Percentiles rank a stretch among this genome's conserved stretches.
phyloP scores from a whole-genome alignment of 306 rosid species.

The Herpetospermum pedunculosum region DNA sequence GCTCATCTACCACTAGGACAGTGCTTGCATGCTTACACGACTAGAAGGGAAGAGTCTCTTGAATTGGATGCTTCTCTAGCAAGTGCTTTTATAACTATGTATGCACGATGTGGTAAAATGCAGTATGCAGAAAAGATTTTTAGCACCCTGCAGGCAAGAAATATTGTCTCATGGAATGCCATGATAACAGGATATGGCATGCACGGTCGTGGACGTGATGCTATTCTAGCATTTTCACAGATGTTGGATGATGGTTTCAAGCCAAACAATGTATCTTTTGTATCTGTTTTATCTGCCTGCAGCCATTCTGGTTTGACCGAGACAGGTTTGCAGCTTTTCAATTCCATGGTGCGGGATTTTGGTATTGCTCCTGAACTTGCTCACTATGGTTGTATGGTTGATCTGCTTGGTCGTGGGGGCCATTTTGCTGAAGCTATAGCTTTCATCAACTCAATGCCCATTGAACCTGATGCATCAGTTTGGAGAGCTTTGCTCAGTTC shows the following conservation, averaged over 20 bases:
- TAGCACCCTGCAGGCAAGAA: slow-evolving; percentile 12
- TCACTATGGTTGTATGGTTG: slow-evolving; percentile 40
- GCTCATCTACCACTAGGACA: slow-evolving; percentile 27
- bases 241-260: slow-evolving; percentile 27
- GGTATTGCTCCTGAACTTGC: slow-evolving; percentile 27
- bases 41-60: slow-evolving; percentile 9
- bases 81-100: slow-evolving; percentile 29
- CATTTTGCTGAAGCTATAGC: slow-evolving; percentile 24
- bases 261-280: slow-evolving; percentile 25
- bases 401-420: slow-evolving; percentile 42
- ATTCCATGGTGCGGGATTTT: slow-evolving; percentile 25
- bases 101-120: slow-evolving; percentile 33
- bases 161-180: slow-evolving; percentile 35
- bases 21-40: slow-evolving; percentile 33
- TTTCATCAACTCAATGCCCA: slow-evolving; percentile 26
- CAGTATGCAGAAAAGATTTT: slow-evolving; percentile 30
- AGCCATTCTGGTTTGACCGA: slow-evolving; percentile 35
- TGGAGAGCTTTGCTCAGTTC: slow-evolving; percentile 47
- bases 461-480: slow-evolving; percentile 28
- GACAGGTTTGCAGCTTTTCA: slow-evolving; percentile 27
- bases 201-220: slow-evolving; percentile 31
- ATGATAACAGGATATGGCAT: slow-evolving; percentile 31
- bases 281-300: slow-evolving; percentile 37
- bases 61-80: slow-evolving; percentile 20
- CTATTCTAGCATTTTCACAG: slow-evolving; percentile 19